Evolutionary conservation across 495 filamentous ascomycete genomes (phyloP).

Genomic region (Trichocladium uniseriatum): DNA sequence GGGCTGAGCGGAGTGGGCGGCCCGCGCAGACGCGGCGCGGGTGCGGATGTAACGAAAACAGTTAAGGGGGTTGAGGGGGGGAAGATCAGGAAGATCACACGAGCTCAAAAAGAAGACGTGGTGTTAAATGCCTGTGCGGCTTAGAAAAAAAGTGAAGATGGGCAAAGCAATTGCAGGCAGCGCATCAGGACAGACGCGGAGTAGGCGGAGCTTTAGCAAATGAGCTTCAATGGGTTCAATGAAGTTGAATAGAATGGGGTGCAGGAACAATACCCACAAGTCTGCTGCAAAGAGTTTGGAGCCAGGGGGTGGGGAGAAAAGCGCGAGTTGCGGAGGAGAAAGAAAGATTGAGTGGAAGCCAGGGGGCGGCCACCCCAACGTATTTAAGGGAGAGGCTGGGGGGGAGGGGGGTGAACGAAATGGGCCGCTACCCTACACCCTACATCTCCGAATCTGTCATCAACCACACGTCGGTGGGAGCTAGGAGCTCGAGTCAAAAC

Average conservation of each 20-base stretch:
- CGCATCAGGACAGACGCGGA: conserved; percentile 5
- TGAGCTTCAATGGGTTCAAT: no score
- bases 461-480: background rate
- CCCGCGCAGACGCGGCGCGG: conserved; percentile 10
- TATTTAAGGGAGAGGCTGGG: conserved; percentile 10
- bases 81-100: background rate
- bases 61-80: background rate
- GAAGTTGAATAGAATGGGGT: background rate
- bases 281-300: background rate
- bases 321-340: conserved; percentile 9
- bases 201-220: conserved; percentile 4
- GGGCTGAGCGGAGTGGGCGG: conserved; percentile 6
- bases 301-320: background rate
- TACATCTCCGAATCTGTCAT: background rate
- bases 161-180: background rate
- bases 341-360: conserved; percentile 2
- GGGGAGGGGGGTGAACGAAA: background rate
- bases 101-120: background rate
- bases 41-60: conserved; percentile 6
- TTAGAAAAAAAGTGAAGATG: background rate
- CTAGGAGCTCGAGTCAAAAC: background rate
- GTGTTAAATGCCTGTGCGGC: background rate
- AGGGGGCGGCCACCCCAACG: conserved; percentile 1
- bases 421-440: background rate
- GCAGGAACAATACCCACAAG: conserved; percentile 7